phyloP scores from a whole-genome alignment of 2,329 filamentous ascomycete species.

The Capronia epimyces region DNA sequence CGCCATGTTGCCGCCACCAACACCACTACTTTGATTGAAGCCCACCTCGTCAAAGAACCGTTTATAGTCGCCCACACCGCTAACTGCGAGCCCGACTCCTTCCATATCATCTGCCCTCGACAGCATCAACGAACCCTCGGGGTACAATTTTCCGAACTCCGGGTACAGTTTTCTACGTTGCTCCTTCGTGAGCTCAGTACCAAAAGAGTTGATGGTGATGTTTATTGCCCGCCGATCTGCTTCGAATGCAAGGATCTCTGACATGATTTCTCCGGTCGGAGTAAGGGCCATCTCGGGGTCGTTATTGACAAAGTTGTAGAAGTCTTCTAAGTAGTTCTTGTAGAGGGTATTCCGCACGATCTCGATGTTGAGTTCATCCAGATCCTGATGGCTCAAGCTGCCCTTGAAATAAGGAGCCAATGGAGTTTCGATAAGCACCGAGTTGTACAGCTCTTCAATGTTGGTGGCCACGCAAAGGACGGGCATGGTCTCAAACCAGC shows the following conservation, averaged over 20 bases:
- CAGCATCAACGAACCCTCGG: constrained; percentile 91
- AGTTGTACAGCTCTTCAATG: constrained; percentile 98
- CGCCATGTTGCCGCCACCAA: constrained; percentile 76
- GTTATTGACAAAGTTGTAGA: constrained; percentile 88
- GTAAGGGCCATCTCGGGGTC: constrained; percentile 80
- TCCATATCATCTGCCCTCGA: constrained; percentile 92
- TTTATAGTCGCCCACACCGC: constrained; percentile 91
- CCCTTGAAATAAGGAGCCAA: constrained; percentile 97
- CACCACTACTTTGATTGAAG: constrained; percentile 65
- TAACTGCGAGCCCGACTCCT: constrained; percentile 86
- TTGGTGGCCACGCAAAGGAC: constrained; percentile 97
- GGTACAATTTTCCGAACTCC: constrained; percentile 81
- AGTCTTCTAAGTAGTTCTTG: constrained; percentile 99
- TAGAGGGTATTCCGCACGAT: constrained; percentile 98
- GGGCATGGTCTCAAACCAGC: constrained; percentile 99
- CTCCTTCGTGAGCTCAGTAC: constrained; percentile 87
- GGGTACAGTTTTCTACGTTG: constrained; percentile 97
- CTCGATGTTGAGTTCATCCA: constrained; percentile 98
- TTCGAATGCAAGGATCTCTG: constrained; percentile 92
- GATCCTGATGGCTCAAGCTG: constrained; percentile 87
- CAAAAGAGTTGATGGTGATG: constrained; percentile 97
- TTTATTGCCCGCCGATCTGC: constrained; percentile 96
- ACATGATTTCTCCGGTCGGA: constrained; percentile 90
- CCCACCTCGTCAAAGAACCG: constrained; percentile 90
- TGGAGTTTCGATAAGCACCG: constrained; percentile 91